Evolutionary conservation across 2,329 filamentous ascomycete genomes (phyloP).

Genomic region (Exophiala sp.): DNA sequence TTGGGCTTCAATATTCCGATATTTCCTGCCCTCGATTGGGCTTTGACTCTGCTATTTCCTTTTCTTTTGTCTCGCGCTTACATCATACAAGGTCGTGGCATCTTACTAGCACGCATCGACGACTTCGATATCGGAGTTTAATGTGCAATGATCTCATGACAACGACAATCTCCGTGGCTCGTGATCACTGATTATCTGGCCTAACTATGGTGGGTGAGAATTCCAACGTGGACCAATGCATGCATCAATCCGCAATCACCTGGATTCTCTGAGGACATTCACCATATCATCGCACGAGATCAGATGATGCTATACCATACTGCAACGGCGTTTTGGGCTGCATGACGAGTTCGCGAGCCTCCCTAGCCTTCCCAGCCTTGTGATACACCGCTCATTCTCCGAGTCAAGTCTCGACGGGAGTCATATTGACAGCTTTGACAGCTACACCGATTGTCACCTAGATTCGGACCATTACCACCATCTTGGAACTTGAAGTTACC

Average conservation of each 20-base stretch:
- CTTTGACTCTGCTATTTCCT: constrained; percentile 8
- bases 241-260: constrained; percentile 3
- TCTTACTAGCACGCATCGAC: background rate
- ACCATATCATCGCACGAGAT: constrained; percentile 2
- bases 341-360: background rate
- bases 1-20: constrained; percentile 20
- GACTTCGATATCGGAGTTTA: constrained; percentile 9
- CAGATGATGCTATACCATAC: background rate
- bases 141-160: constrained; percentile 16
- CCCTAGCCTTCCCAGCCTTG: constrained; percentile 3
- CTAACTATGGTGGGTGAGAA: background rate
- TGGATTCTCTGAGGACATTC: background rate
- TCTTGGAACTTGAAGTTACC: too few species aligned
- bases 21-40: constrained; percentile 12
- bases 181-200: background rate
- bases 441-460: background rate
- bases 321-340: background rate
- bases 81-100: background rate
- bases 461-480: background rate
- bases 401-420: too few species aligned
- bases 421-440: too few species aligned
- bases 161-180: background rate
- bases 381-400: constrained; percentile 17
- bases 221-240: constrained; percentile 1
- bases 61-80: constrained; percentile 2